phyloP scores from a whole-genome alignment of 2,329 filamentous ascomycete species.

The Xylariales sp. region DNA sequence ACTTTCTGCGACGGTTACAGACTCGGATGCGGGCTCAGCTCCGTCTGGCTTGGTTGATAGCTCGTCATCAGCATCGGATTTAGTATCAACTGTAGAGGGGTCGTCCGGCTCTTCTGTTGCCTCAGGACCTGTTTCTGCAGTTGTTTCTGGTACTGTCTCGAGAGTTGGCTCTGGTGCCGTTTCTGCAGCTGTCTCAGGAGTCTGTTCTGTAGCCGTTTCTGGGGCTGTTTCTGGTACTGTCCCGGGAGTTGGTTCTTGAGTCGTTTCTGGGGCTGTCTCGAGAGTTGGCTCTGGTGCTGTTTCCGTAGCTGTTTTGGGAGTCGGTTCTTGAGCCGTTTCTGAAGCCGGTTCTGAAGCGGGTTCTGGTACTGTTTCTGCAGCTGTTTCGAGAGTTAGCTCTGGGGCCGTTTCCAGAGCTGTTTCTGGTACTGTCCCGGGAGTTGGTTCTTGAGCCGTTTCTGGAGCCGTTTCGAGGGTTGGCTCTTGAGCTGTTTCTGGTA shows the following conservation, averaged over 20 bases:
- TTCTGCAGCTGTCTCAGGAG: background rate
- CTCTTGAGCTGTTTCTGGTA: background rate
- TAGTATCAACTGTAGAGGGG: conserved; percentile 6
- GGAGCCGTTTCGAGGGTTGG: background rate
- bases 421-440: background rate
- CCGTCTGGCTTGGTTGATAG: conserved; percentile 26
- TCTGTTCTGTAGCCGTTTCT: background rate
- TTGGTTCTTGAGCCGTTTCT: conserved; percentile 1
- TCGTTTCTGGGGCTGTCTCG: background rate
- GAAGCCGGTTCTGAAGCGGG: background rate
- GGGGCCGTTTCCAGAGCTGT: background rate
- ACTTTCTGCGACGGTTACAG: conserved; percentile 12
- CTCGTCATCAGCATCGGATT: conserved; percentile 14
- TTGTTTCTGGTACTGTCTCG: conserved; percentile 1
- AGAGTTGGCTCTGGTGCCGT: background rate
- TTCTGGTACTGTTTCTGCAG: background rate
- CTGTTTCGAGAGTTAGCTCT: conserved; percentile 2
- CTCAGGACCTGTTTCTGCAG: conserved; percentile 3
- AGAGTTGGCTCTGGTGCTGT: background rate
- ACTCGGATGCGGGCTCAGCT: conserved; percentile 18
- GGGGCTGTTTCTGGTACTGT: background rate
- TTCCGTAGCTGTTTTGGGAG: conserved; percentile 6
- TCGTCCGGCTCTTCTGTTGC: conserved; percentile 15
- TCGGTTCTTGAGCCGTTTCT: background rate
- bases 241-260: background rate